Conservation (phyloP, 768 basidiomycete genomes). For the Russula sp. region DNA sequence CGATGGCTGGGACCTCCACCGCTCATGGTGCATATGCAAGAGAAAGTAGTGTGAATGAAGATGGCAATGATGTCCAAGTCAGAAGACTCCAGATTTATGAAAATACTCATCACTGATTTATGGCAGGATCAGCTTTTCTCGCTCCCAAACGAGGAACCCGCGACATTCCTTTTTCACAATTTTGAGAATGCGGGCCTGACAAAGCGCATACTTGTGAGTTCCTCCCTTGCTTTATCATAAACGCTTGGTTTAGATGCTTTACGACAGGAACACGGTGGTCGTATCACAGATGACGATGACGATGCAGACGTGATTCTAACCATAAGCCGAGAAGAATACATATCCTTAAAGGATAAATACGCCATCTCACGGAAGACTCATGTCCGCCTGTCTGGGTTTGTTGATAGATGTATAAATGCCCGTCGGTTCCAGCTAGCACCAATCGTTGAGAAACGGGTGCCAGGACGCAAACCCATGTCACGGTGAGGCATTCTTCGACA, state of each 20-base stretch:
- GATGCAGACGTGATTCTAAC: constrained; percentile 25
- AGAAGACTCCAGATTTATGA: background rate
- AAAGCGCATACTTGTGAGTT: constrained; percentile 28
- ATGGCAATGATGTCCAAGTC: background rate
- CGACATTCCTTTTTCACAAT: constrained; percentile 10
- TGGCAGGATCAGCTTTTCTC: constrained; percentile 8
- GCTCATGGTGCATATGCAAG: background rate
- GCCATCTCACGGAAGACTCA: constrained; percentile 23
- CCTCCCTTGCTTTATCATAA: background rate
- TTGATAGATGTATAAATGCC: constrained; percentile 22
- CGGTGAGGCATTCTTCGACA: constrained; percentile 12
- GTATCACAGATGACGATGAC: constrained; percentile 9
- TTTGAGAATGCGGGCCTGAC: constrained; percentile 11
- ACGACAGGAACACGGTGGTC: constrained; percentile 23
- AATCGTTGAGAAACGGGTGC: background rate
- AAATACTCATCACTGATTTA: background rate
- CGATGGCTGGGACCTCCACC: background rate
- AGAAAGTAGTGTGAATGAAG: background rate
- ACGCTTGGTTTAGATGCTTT: background rate
- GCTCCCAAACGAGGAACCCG: constrained; percentile 11
- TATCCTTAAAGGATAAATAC: constrained; percentile 21
- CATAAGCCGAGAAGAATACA: constrained; percentile 8
- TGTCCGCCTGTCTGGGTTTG: constrained; percentile 28
- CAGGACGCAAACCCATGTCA: constrained; percentile 9
- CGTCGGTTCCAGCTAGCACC: constrained; percentile 16